These are phyloP conservation scores for Collariella sp. DNA, from an alignment of 495 filamentous ascomycete species.

Conservation along the genomic window DNA sequence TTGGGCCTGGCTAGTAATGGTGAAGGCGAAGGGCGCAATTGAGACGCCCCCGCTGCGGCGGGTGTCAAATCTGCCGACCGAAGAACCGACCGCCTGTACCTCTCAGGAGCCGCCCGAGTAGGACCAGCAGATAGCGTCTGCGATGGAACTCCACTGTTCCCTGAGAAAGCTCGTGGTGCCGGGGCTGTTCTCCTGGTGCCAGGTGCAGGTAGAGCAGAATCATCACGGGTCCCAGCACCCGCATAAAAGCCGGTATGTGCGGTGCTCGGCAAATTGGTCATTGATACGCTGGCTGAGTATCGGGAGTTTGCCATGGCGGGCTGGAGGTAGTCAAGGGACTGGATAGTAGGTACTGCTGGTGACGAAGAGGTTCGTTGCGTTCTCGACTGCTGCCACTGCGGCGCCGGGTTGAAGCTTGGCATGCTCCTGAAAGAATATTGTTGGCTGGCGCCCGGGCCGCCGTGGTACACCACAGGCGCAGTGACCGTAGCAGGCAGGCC, in stretches of 20 bases:
- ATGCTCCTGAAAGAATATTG: slow-evolving; percentile 81
- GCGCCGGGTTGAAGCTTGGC: slow-evolving; percentile 52
- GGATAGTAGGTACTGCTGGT: slow-evolving; percentile 49
- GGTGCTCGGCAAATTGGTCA: slow-evolving; percentile 32
- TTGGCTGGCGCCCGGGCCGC: slow-evolving; percentile 60
- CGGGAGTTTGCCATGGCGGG: slow-evolving; percentile 41
- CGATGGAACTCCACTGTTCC: slow-evolving; percentile 21
- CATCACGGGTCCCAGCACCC: slow-evolving; percentile 23
- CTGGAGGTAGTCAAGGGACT: slow-evolving; percentile 39
- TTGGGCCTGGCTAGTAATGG: slow-evolving; percentile 35
- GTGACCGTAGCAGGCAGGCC: slow-evolving; percentile 40
- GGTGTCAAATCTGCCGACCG: slow-evolving; percentile 33
- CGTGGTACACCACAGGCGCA: slow-evolving; percentile 56
- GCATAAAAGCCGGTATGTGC: slow-evolving; percentile 11
- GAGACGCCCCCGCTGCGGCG: neutral
- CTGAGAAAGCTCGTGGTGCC: slow-evolving; percentile 24
- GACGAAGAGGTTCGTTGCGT: slow-evolving; percentile 61
- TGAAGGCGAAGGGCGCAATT: slow-evolving; percentile 13
- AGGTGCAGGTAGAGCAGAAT: slow-evolving; percentile 23
- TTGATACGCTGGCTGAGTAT: slow-evolving; percentile 54
- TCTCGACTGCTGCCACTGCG: slow-evolving; percentile 58
- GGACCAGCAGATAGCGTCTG: slow-evolving; percentile 32
- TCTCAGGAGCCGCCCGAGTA: slow-evolving; percentile 43
- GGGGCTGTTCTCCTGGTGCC: slow-evolving; percentile 21
- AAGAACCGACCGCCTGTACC: slow-evolving; percentile 44